Percentiles rank a stretch among this genome's conserved stretches.
Conservation (phyloP, 768 basidiomycete genomes). For the Erythrobasidium yunnanense region DNA sequence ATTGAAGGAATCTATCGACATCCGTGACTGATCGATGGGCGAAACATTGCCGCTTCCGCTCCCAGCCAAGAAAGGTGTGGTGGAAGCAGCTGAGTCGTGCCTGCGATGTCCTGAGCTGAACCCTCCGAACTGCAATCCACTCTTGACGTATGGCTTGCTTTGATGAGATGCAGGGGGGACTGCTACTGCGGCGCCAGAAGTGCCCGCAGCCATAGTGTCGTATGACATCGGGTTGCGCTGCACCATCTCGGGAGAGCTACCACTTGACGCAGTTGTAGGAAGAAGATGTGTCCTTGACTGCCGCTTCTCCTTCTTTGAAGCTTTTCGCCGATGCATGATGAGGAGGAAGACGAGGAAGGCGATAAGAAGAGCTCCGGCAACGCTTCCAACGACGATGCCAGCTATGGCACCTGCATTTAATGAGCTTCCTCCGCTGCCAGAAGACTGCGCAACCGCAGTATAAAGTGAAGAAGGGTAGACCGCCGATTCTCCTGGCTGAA, state of each 20-base stretch:
- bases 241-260: neutral
- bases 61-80: too few relatives aligned
- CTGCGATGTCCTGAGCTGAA: too few relatives aligned
- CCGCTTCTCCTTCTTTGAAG: conserved; percentile 1
- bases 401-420: neutral
- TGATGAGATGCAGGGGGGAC: too few relatives aligned
- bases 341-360: conserved; percentile 14
- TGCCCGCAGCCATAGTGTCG: neutral
- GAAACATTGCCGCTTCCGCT: too few relatives aligned
- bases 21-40: too few relatives aligned
- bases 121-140: too few relatives aligned
- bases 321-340: neutral
- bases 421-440: neutral
- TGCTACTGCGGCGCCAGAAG: neutral
- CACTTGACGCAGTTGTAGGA: neutral
- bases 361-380: conserved; percentile 6
- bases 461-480: conserved; percentile 6
- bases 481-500: neutral
- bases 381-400: conserved; percentile 8
- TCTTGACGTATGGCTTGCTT: too few relatives aligned
- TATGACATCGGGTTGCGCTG: neutral
- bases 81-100: too few relatives aligned
- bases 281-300: neutral
- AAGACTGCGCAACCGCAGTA: neutral
- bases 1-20: too few relatives aligned